Evolutionary conservation across 1,284 basidiomycete species (phyloP).

Genomic region (Phellopilus nigrolimitatus): DNA sequence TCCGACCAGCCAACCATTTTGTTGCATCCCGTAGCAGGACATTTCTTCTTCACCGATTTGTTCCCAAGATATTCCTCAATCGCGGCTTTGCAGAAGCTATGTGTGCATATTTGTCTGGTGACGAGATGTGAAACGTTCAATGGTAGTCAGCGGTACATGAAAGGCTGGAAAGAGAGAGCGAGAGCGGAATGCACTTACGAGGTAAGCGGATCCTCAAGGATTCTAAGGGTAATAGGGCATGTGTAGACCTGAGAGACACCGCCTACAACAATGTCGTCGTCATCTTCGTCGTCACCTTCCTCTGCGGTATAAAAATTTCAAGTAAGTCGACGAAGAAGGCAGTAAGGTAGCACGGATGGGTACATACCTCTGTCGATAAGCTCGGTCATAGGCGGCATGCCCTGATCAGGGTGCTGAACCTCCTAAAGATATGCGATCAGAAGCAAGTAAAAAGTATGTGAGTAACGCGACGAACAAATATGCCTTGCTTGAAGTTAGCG

Average conservation of each 20-base stretch:
- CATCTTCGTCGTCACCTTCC: conserved; percentile 70
- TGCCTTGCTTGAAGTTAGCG: conserved; percentile 52
- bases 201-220: conserved; percentile 65
- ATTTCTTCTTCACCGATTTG: conserved; percentile 38
- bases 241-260: conserved; percentile 77
- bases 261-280: conserved; percentile 78
- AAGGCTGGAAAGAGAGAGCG: conserved; percentile 9
- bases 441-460: not conserved
- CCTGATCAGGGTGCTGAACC: conserved; percentile 55
- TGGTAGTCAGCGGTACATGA: not conserved
- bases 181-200: conserved; percentile 46
- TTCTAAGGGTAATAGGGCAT: conserved; percentile 69
- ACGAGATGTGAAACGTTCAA: conserved; percentile 10
- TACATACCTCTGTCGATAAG: conserved; percentile 62
- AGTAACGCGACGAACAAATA: conserved; percentile 54
- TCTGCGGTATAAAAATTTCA: no score
- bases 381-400: conserved; percentile 74
- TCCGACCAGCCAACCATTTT: conserved; percentile 47
- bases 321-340: no score
- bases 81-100: conserved; percentile 65
- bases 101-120: conserved; percentile 55
- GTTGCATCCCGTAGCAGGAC: conserved; percentile 69
- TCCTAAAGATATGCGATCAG: conserved; percentile 40
- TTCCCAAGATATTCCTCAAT: conserved; percentile 52
- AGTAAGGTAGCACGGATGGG: conserved; percentile 8